Evolutionary conservation across 192 early-diverging fungal species (phyloP), one percentile per base, ranked within the genome.

Genomic region (Phycomyces nitens): DNA sequence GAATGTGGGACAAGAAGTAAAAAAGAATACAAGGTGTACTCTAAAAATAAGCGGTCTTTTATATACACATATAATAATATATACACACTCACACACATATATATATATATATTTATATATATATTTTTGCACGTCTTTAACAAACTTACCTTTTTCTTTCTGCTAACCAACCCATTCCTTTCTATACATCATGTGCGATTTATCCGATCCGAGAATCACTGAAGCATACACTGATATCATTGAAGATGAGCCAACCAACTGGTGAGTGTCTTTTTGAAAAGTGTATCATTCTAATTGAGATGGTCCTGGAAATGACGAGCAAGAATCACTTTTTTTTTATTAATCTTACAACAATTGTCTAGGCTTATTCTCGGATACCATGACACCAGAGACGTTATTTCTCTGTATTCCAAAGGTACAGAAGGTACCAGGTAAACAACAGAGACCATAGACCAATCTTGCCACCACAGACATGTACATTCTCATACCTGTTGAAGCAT

Each of bases 321-420:
- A 47, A 18, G 12, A 18, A 47, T 3, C 21, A 56, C 42, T 1
- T 18, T 27, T 38, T 47, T 18, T 47, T 14, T 47, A 14, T 47
- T 47, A 47, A 6, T 3, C 44, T 47, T 7, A 47, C 12, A n/a
- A 14, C 3, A 11, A n/a, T 47, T 47, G 44, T 2, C 18, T 62
- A 85, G 84, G 84, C 73, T 85, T 18, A 76, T 85, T 52, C 78
- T 85, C 24, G 84, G 84, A 10, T 85, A 85, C 69, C 68, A 85
- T 64, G 82, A 85, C 39, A 78, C 84, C 24, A 62, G 82, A 56
- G 81, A 85, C 66, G 75, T 77, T 57, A 82, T 85, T 70, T 85
- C 84, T 38, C 70, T 85, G 24, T 83, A 85, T 68, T 63, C 67
- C 20, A 82, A 70, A 52, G 84, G 84, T 23, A 60, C 71, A 24